Conservation (phyloP, 441 rosid species). For the Eutrema salsugineum region DNA sequence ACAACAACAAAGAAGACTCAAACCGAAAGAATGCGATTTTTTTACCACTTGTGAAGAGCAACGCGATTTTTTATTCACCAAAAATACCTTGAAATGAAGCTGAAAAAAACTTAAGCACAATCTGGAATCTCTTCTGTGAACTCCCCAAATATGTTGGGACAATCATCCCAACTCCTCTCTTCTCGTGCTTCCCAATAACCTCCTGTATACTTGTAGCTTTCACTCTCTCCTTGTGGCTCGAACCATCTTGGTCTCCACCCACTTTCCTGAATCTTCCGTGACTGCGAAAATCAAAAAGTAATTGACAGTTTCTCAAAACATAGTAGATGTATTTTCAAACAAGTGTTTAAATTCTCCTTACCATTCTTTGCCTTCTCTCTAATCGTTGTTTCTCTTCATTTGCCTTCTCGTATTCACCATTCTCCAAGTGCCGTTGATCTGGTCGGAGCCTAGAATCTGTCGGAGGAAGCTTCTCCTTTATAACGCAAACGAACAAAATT, state of each 20-base stretch:
- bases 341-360: constrained; percentile 25
- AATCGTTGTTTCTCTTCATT: constrained; percentile 84
- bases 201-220: constrained; percentile 58
- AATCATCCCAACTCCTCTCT: constrained; percentile 62
- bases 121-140: constrained; percentile 44
- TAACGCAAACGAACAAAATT: constrained; percentile 46
- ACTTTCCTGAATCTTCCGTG: constrained; percentile 83
- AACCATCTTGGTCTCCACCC: constrained; percentile 99
- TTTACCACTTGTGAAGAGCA: not conserved
- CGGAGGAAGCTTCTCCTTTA: constrained; percentile 98
- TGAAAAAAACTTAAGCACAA: constrained; percentile 17
- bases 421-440: constrained; percentile 91
- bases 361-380: constrained; percentile 95
- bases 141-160: constrained; percentile 83
- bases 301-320: not conserved
- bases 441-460: constrained; percentile 95
- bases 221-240: constrained; percentile 48
- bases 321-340: too few relatives aligned
- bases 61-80: not conserved
- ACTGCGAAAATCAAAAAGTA: constrained; percentile 40
- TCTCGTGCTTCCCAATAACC: constrained; percentile 98
- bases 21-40: constrained; percentile 3
- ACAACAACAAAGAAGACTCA: not conserved
- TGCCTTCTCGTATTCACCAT: constrained; percentile 94
- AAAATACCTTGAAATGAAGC: not conserved